These are phyloP conservation scores for Candida cerambycidarum DNA, from an alignment of 805 yeast species.

Conservation along the genomic window DNA sequence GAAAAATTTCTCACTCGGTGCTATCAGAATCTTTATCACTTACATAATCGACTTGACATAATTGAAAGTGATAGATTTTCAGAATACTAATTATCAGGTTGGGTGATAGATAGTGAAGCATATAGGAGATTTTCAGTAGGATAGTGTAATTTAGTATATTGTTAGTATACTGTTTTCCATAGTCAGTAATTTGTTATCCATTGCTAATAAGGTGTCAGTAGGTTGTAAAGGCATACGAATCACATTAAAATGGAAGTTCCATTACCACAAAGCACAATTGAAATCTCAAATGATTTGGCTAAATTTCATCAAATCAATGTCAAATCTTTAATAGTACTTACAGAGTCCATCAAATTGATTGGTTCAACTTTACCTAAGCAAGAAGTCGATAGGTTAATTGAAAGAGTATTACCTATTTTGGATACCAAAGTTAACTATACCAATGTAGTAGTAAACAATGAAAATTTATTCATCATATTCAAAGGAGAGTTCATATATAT, in stretches of 20 bases:
- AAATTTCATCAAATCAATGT: conserved; percentile 4
- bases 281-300: conserved; percentile 2
- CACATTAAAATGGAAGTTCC: background rate
- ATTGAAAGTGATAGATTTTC: too few species aligned
- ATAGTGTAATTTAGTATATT: too few species aligned
- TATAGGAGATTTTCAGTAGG: too few species aligned
- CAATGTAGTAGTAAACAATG: conserved; percentile 7
- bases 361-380: conserved; percentile 1
- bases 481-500: conserved; percentile 13
- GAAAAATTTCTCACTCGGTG: conserved; percentile 3
- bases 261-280: conserved; percentile 4
- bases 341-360: conserved; percentile 2
- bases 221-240: too few species aligned
- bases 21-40: background rate
- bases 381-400: background rate
- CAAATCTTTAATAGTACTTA: conserved; percentile 6
- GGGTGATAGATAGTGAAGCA: too few species aligned
- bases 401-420: conserved; percentile 9
- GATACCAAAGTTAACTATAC: conserved; percentile 10
- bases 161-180: too few species aligned
- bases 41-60: background rate
- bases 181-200: too few species aligned
- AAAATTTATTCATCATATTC: conserved; percentile 9
- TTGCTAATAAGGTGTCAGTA: too few species aligned
- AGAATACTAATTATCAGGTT: too few species aligned